Percentiles rank a stretch among this genome's conserved stretches.
These are phyloP conservation scores for Boletus sp. DNA, from an alignment of 768 basidiomycete genomes.

Conservation along the genomic window DNA sequence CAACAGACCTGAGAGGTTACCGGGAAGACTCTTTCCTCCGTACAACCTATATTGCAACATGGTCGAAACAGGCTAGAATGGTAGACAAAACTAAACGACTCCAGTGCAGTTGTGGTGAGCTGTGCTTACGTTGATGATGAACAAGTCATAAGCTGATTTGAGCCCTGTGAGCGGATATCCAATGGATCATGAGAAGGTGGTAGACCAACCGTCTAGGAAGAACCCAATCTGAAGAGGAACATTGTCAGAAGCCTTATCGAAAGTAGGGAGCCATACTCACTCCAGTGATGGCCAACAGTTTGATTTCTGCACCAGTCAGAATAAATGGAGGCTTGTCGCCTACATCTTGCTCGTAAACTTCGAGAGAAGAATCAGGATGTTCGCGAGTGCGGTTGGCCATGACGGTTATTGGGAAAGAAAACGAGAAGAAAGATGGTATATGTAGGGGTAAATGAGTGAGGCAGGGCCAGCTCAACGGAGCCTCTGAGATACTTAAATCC, in stretches of 20 bases:
- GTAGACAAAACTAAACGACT: not conserved
- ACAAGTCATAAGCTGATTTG: constrained; percentile 64
- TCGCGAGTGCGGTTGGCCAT: constrained; percentile 12
- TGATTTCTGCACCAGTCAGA: constrained; percentile 49
- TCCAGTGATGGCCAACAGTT: constrained; percentile 60
- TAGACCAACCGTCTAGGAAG: constrained; percentile 63
- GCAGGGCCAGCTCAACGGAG: not conserved
- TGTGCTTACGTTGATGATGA: constrained; percentile 60
- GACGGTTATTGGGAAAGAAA: not conserved
- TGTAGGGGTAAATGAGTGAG: not conserved
- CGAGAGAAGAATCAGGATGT: constrained; percentile 16
- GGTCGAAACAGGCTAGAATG: constrained; percentile 55
- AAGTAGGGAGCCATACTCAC: constrained; percentile 34
- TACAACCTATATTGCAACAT: constrained; percentile 69
- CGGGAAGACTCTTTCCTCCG: constrained; percentile 48
- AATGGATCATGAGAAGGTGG: not conserved
- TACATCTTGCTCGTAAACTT: constrained; percentile 28
- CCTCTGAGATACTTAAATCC: constrained; percentile 6
- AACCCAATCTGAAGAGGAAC: constrained; percentile 52
- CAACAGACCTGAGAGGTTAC: constrained; percentile 57
- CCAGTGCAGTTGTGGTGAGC: not conserved
- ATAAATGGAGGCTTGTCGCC: constrained; percentile 37
- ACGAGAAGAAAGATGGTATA: not conserved
- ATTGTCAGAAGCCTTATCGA: not conserved
- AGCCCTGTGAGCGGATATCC: constrained; percentile 2